Conservation (phyloP, 768 basidiomycete species). For the Mycena crocata region DNA sequence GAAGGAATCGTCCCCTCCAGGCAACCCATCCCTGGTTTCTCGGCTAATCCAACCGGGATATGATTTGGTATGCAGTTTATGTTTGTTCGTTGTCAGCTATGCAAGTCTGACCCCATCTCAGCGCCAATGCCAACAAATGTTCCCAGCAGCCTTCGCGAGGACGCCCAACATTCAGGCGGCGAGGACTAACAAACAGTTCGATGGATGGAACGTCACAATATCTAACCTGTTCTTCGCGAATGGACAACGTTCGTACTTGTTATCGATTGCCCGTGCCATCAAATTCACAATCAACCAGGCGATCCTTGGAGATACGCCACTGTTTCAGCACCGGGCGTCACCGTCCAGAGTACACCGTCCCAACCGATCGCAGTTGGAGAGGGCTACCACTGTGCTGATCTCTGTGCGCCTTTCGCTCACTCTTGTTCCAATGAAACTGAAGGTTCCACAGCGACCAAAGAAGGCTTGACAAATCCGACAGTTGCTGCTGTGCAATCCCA, state of each 20-base stretch:
- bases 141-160: slow-evolving; percentile 66
- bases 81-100: background rate
- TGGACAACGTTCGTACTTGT: slow-evolving; percentile 69
- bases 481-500: slow-evolving; percentile 65
- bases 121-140: slow-evolving; percentile 80
- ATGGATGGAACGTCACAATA: slow-evolving; percentile 71
- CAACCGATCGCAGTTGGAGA: slow-evolving; percentile 70
- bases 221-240: slow-evolving; percentile 77
- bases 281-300: slow-evolving; percentile 48
- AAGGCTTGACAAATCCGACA: slow-evolving; percentile 59
- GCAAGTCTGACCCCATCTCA: slow-evolving; percentile 37
- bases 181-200: slow-evolving; percentile 61
- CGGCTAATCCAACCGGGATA: slow-evolving; percentile 66
- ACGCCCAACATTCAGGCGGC: slow-evolving; percentile 57
- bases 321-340: slow-evolving; percentile 65
- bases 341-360: slow-evolving; percentile 57
- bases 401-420: slow-evolving; percentile 43
- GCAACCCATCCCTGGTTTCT: slow-evolving; percentile 60
- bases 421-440: background rate
- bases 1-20: slow-evolving; percentile 56
- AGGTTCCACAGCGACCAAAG: slow-evolving; percentile 6
- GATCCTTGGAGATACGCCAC: slow-evolving; percentile 82
- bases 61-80: slow-evolving; percentile 67
- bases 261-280: background rate
- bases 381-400: slow-evolving; percentile 78